Percentiles rank a stretch among this genome's conserved stretches.
These are phyloP conservation scores for Trypanosoma rangeli DNA, from an alignment of 208 protist species.

Conservation along the genomic window DNA sequence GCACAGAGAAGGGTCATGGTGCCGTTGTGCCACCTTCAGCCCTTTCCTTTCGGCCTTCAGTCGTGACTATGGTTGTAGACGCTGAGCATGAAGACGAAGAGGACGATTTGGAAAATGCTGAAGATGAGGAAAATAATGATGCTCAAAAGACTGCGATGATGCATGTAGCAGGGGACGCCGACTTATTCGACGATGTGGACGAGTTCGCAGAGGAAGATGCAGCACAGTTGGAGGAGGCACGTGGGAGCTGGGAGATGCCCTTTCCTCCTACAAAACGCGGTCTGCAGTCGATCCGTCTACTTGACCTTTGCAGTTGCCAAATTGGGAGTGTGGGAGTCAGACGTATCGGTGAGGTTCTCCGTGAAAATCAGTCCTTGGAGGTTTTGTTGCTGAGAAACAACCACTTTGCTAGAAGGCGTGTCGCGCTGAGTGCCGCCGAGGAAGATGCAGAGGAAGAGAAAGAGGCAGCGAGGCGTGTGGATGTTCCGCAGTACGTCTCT, in stretches of 20 bases:
- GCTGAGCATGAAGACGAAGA: conserved; percentile 24
- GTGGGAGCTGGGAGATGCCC: conserved; percentile 30
- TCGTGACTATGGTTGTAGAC: conserved; percentile 11
- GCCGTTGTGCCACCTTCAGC: background rate
- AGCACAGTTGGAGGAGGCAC: conserved; percentile 11
- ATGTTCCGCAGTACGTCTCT: conserved; percentile 38
- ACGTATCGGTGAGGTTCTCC: conserved; percentile 46
- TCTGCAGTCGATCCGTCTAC: conserved; percentile 48
- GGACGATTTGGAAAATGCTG: conserved; percentile 15
- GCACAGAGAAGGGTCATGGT: background rate
- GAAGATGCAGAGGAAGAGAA: conserved; percentile 27
- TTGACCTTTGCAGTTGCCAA: conserved; percentile 75
- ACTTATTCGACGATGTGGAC: conserved; percentile 23
- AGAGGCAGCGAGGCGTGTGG: conserved; percentile 26
- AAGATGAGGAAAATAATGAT: conserved; percentile 14
- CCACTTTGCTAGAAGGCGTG: conserved; percentile 42
- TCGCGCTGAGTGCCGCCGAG: conserved; percentile 6
- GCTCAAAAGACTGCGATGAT: conserved; percentile 25
- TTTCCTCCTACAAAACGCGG: conserved; percentile 48
- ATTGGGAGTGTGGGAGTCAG: conserved; percentile 57
- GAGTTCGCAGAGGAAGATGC: conserved; percentile 28
- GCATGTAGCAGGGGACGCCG: conserved; percentile 13
- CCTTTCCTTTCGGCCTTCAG: background rate
- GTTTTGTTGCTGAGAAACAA: conserved; percentile 75
- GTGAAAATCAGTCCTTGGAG: conserved; percentile 53